These are phyloP conservation scores for Sporisorium graminicola DNA, from an alignment of 1,284 basidiomycete genomes.

Conservation along the genomic window DNA sequence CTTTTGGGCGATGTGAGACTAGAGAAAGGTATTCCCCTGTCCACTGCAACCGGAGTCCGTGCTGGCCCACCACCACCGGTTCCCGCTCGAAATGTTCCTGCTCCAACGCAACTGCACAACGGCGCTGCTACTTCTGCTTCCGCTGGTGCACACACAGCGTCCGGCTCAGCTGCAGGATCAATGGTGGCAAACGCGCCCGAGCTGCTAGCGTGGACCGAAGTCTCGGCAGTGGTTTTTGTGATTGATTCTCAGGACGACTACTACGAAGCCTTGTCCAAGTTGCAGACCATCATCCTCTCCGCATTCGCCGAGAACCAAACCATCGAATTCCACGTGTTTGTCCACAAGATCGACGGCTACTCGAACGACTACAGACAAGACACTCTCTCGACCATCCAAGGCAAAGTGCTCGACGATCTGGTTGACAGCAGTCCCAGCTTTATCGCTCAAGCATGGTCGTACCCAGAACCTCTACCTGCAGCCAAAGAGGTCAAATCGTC, in stretches of 20 bases:
- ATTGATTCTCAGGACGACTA: conserved; percentile 86
- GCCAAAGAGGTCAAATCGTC: conserved; percentile 22
- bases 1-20: conserved; percentile 68
- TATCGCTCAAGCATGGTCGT: conserved; percentile 49
- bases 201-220: conserved; percentile 54
- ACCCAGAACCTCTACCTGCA: conserved; percentile 31
- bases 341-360: conserved; percentile 94
- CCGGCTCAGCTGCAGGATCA: conserved; percentile 1
- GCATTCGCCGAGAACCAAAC: conserved; percentile 79
- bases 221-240: conserved; percentile 82
- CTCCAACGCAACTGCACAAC: conserved; percentile 7
- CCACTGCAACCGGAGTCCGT: conserved; percentile 16
- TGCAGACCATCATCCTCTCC: conserved; percentile 71
- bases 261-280: conserved; percentile 79
- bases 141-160: neutral
- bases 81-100: conserved; percentile 26
- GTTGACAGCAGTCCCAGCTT: conserved; percentile 57
- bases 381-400: conserved; percentile 62
- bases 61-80: conserved; percentile 37
- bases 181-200: conserved; percentile 14
- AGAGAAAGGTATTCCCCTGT: conserved; percentile 46
- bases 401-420: conserved; percentile 64
- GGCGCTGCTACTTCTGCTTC: neutral
- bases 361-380: conserved; percentile 88
- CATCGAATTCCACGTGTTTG: conserved; percentile 90